Base-by-base conservation (phyloP, 805 yeast genomes). In the Schizosaccharomyces octosporus region DNA sequence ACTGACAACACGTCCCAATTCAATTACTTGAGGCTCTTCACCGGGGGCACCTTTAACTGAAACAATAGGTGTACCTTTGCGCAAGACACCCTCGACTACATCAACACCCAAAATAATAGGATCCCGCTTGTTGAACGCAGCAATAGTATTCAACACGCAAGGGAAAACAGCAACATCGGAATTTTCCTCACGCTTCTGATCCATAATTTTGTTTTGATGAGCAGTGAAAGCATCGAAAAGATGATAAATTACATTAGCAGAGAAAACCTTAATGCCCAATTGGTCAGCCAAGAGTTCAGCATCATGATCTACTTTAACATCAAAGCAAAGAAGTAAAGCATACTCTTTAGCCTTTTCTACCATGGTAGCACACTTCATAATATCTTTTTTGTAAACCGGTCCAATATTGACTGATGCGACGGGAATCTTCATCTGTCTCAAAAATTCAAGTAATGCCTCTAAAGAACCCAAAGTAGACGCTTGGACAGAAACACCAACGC, bases 31-130 rank as follows among this genome's bases (percentile, higher is more conserved):
- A 65, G 78, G 82, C 65, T 86, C 85, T 0, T 96, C 87, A 19
- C 77, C 78, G 55, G 97, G 95, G 70, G 90, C 96, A 55, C 77
- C 75, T 72, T 87, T 88, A 58, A 93, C 97, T 32, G 90, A 88
- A 76, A 95, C 84, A 63, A 93, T 87, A 64, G 99, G 98, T 5
- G 98, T 89, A 63, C 98, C 98, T 55, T 85, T 73, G 64, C 89
- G 81, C 55, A 93, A 79, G 59, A 84, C 77, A 69, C 99, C 99
- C 71, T 93, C 97, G 57, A 80, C 72, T 63, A 93, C 95, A 71
- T 93, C 99, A 63, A 93, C 97, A 81, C 99, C 99, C 70, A 93
- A 86, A 70, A 93, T 89, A 97, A 93, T 93, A 64, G 99, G 99
- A 72, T 89, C 87, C 75, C 98, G 86, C 77, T 90, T 90, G 82